Base-by-base conservation (phyloP, 129 eudicot genomes). In the Helianthus tuberosus region DNA sequence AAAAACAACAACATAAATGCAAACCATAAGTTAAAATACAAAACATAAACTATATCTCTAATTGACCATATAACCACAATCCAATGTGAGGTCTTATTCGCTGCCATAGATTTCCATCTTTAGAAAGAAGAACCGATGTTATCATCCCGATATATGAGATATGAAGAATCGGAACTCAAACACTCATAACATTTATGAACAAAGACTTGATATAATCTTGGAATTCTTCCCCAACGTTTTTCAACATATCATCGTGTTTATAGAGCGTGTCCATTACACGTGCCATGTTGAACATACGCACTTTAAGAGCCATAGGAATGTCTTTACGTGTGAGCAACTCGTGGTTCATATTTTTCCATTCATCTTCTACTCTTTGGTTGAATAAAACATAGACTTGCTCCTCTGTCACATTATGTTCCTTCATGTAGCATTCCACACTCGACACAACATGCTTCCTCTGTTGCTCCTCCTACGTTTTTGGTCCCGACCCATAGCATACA, bases 331-430 rank as follows among this genome's bases (percentile, higher is more conserved):
- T 20, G 6, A 80, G 48, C 7, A 54, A 51, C 2, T 61, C 80
- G 3, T 48, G 58, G 44, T 70, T 75, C 38, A 81, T 80, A 63
- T 77, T 75, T 75, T 77, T 84, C 83, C 89, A 85, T 27, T 80
- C 89, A 62, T 63, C 68, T 68, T 71, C 69, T 6, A 85, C 50
- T 41, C 66, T 67, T 35, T 79, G 48, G 4, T 41, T 62, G 29
- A 85, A 66, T 66, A 73, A 60, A 7, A 62, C 39, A 15, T 64
- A 39, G 11, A 43, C 81, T 3, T 82, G 46, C 61, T 77, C 82
- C 48, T 78, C 65, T 11, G 64, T 29, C 17, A 68, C 81, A 10
- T 52, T 50, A 13, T 73, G 61, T 59, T 85, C 77, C 23, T 0
- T 75, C 72, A 62, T 82, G 77, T 75, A 85, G 64, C 84, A 78